Evolutionary conservation across 345 rosid genomes (phyloP), one percentile per base, ranked within the genome.

Genomic region (Mallotus nudiflorus): DNA sequence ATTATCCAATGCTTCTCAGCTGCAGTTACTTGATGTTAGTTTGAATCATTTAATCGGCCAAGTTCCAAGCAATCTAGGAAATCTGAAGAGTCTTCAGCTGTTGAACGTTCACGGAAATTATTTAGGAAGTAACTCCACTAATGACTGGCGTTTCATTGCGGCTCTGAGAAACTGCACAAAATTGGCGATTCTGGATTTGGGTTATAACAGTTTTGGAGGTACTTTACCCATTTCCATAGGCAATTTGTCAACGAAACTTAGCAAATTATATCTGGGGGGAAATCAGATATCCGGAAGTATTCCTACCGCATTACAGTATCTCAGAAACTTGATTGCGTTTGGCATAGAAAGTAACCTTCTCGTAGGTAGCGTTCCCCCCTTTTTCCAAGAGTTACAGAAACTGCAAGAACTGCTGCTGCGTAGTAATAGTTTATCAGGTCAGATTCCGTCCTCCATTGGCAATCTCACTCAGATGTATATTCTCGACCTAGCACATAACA

Each of bases 201-300:
- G 13, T 3, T 2, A 2, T 2, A 68, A 58, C 27, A 39, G 54
- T 19, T 73, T 68, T 24, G 48, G 48, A 44, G 6, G 9, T 6
- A 6, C 7, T 44, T 6, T 44, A 44, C 48, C 48, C 48, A 44
- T 6, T 44, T 44, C 6, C 48, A 44, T 44, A 44, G 48, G 48
- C 6, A 44, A 44, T 44, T 44, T 44, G 48, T 44, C 48, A 7
- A 44, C 48, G 6, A 7, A 44, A 44, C 48, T 44, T 6, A n/a
- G 10, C 18, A 3, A 13, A 10, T 62, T 77, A 15, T 5, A 37
- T 7, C n/a, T 62, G 16, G 61, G 73, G 28, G 39, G 10, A 1
- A 72, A 77, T 42, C 63, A 50, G 15, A 42, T 53, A 24, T 12
- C 49, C 1, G 79, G 82, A 35, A 73, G 9, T 15, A 72, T 80